A percentile compares a stretch with the other conserved stretches of the same genome.
These are phyloP conservation scores for Curvularia eragrostidis DNA, from an alignment of 2,329 filamentous ascomycete genomes.

Conservation along the genomic window DNA sequence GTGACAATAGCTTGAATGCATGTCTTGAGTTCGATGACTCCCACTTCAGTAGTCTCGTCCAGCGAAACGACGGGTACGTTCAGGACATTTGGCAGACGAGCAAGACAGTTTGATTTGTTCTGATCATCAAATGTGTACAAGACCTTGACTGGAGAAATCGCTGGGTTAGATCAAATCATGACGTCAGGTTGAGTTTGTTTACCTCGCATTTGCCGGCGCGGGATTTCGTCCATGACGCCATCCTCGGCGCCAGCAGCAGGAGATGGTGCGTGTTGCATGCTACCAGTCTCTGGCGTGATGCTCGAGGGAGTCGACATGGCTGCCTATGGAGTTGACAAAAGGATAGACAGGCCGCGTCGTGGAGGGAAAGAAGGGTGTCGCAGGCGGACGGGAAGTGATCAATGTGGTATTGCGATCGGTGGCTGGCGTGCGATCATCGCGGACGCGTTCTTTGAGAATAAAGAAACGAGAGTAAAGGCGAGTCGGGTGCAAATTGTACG, in stretches of 20 bases:
- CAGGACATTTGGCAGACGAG: conserved; percentile 80
- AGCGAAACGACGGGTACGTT: conserved; percentile 80
- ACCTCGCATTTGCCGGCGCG: conserved; percentile 57
- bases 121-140: conserved; percentile 95
- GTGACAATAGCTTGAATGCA: conserved; percentile 83
- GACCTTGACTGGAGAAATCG: conserved; percentile 76
- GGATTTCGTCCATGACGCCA: conserved; percentile 42
- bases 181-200: conserved; percentile 30
- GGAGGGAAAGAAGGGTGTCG: conserved; percentile 24
- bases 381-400: conserved; percentile 34
- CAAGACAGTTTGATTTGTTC: conserved; percentile 86
- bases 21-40: conserved; percentile 83
- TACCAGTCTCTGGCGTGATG: conserved; percentile 29
- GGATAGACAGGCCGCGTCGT: conserved; percentile 27
- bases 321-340: conserved; percentile 25
- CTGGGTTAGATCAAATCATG: conserved; percentile 26
- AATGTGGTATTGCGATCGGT: conserved; percentile 41
- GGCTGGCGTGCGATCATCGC: conserved; percentile 48
- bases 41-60: conserved; percentile 81
- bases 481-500: conserved; percentile 19
- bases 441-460: conserved; percentile 40
- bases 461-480: conserved; percentile 21
- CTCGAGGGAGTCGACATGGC: conserved; percentile 46
- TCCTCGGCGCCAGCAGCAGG: conserved; percentile 33
- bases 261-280: conserved; percentile 30